Evolutionary conservation across 2,329 filamentous ascomycete genomes (phyloP).

Genomic region (Pestalotiopsis sp.): DNA sequence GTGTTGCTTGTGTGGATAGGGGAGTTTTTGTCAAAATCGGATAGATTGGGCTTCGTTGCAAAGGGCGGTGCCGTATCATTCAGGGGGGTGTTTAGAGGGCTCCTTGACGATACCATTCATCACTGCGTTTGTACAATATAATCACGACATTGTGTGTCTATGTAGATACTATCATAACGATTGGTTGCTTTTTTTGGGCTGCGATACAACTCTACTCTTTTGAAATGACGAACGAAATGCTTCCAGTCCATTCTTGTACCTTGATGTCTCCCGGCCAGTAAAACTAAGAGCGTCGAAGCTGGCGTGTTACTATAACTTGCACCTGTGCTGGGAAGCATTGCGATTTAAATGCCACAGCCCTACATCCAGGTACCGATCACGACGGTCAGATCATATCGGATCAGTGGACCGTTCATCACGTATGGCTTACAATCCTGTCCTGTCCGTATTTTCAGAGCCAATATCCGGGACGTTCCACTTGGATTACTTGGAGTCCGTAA

Average conservation of each 20-base stretch:
- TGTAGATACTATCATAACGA: slow-evolving; percentile 7
- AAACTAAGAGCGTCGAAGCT: background rate
- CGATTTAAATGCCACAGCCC: background rate
- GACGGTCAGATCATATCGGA: background rate
- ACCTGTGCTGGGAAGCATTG: background rate
- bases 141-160: slow-evolving; percentile 12
- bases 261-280: background rate
- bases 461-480: background rate
- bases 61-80: slow-evolving; percentile 26
- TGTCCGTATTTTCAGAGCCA: background rate
- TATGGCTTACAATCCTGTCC: background rate
- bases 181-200: slow-evolving; percentile 8
- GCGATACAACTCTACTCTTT: background rate
- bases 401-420: background rate
- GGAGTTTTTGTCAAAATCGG: slow-evolving; percentile 30
- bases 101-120: slow-evolving; percentile 35
- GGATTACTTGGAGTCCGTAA: background rate
- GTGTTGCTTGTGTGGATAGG: slow-evolving; percentile 24
- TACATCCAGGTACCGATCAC: background rate
- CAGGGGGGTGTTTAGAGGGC: slow-evolving; percentile 27
- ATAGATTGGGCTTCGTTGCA: slow-evolving; percentile 30
- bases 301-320: background rate
- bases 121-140: slow-evolving; percentile 32
- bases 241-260: background rate
- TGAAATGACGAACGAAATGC: background rate